Conservation (phyloP, 73 alveolate genomes). For the Paramecium biaurelia region DNA sequence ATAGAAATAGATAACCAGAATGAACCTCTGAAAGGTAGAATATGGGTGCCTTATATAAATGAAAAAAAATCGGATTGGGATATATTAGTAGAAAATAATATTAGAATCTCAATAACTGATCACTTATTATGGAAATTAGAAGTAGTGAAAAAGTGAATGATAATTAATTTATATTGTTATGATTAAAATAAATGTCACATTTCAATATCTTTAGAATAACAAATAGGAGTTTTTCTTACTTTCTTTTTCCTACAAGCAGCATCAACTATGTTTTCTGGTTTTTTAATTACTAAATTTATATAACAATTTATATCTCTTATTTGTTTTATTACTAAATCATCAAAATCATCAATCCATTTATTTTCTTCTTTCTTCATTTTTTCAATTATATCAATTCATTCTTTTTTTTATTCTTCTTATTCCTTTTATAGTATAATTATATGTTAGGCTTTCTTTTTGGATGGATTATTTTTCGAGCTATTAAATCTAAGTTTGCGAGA, state of each 20-base stretch:
- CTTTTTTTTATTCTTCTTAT: not conserved
- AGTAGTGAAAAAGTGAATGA: not conserved
- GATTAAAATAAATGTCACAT: not conserved
- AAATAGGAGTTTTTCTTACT: not conserved
- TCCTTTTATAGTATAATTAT: not conserved
- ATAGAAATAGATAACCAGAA: slow-evolving; percentile 69
- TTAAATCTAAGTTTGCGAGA: not conserved
- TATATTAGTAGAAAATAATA: slow-evolving; percentile 66
- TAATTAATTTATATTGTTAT: not conserved
- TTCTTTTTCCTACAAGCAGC: not conserved
- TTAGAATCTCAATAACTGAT: slow-evolving; percentile 66
- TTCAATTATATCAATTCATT: not conserved
- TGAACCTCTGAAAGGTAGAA: slow-evolving; percentile 69
- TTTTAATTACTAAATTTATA: not conserved
- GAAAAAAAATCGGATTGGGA: slow-evolving; percentile 73
- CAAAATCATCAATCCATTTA: slow-evolving; percentile 31
- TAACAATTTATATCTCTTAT: not conserved
- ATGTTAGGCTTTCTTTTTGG: not conserved
- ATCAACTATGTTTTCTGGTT: not conserved
- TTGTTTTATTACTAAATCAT: not conserved
- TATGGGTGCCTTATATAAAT: slow-evolving; percentile 78
- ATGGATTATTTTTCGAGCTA: slow-evolving; percentile 28
- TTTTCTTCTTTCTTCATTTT: not conserved
- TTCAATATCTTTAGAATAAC: slow-evolving; percentile 12
- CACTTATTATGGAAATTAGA: slow-evolving; percentile 68